A percentile compares a stretch with the other conserved stretches of the same genome.
These are phyloP conservation scores for Erodium texanum DNA, from an alignment of 441 rosid genomes.

Conservation along the genomic window DNA sequence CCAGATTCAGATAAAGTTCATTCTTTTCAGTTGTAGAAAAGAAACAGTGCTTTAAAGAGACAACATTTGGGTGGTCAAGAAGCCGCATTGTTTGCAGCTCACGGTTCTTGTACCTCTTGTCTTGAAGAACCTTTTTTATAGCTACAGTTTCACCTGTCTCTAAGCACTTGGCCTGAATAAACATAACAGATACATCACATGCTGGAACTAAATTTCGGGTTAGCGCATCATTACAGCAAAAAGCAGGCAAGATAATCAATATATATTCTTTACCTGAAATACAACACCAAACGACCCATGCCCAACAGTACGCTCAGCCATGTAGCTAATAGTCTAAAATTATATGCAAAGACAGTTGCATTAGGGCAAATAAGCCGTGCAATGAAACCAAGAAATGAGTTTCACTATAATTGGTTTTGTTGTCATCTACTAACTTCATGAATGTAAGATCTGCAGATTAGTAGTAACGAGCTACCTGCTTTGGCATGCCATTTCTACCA, in stretches of 20 bases:
- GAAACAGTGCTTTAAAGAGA: constrained; percentile 77
- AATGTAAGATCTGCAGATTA: no score
- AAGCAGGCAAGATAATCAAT: no score
- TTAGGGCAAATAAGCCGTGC: no score
- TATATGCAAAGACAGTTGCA: no score
- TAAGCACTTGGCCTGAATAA: no score
- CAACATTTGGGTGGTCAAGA: constrained; percentile 93
- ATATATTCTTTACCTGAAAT: constrained; percentile 44
- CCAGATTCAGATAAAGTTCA: constrained; percentile 88
- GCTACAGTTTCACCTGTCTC: no score
- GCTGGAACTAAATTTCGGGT: no score
- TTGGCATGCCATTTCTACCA: constrained; percentile 88
- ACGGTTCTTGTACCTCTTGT: constrained; percentile 93
- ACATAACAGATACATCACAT: constrained; percentile 12
- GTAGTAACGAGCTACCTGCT: constrained; percentile 46
- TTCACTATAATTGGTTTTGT: no score
- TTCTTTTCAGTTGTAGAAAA: constrained; percentile 87
- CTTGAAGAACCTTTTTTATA: no score
- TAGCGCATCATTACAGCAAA: no score
- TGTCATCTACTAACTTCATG: no score
- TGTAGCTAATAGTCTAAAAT: constrained; percentile 71
- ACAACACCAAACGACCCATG: constrained; percentile 94
- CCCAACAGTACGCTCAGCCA: constrained; percentile 90
- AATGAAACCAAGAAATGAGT: no score
- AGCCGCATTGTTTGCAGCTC: constrained; percentile 94